Evolutionary conservation across 148 eudicot species (phyloP).

Genomic region (Polygonum aviculare): DNA sequence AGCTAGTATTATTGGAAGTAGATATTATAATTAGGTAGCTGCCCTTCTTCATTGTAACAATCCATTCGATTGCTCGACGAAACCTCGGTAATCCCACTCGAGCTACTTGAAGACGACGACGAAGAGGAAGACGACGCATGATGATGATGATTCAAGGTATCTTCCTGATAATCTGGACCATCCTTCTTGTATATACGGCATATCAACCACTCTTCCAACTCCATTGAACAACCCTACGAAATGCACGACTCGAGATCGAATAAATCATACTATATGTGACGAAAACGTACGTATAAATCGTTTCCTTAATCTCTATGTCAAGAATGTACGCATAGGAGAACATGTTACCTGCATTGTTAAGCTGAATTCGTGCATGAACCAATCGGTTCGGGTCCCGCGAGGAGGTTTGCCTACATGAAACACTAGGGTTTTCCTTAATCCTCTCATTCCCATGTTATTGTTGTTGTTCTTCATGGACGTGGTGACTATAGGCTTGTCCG

Average conservation of each 20-base stretch:
- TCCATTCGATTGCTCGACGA: background rate
- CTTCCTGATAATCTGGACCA: background rate
- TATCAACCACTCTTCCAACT: conserved; percentile 2
- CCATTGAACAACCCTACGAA: background rate
- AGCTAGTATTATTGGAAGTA: background rate
- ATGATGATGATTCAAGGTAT: background rate
- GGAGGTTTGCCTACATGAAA: conserved; percentile 45
- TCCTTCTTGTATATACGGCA: conserved; percentile 5
- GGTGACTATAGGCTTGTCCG: background rate
- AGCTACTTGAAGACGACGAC: background rate
- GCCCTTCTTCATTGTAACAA: background rate
- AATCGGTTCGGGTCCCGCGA: conserved; percentile 31
- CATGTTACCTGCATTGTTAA: conserved; percentile 11
- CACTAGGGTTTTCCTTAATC: conserved; percentile 26
- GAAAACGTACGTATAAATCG: too few species aligned
- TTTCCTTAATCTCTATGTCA: too few species aligned
- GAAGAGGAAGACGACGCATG: background rate
- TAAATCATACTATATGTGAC: background rate
- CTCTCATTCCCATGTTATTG: conserved; percentile 12
- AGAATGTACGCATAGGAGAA: background rate
- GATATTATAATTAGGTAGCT: background rate
- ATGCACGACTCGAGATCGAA: background rate
- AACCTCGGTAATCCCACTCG: conserved; percentile 6
- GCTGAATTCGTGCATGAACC: conserved; percentile 69
- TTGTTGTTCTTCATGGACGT: background rate